Percentiles rank a stretch among this genome's conserved stretches.
These are phyloP conservation scores for Cenococcum geophilum DNA, from an alignment of 495 filamentous ascomycete genomes.

Conservation along the genomic window DNA sequence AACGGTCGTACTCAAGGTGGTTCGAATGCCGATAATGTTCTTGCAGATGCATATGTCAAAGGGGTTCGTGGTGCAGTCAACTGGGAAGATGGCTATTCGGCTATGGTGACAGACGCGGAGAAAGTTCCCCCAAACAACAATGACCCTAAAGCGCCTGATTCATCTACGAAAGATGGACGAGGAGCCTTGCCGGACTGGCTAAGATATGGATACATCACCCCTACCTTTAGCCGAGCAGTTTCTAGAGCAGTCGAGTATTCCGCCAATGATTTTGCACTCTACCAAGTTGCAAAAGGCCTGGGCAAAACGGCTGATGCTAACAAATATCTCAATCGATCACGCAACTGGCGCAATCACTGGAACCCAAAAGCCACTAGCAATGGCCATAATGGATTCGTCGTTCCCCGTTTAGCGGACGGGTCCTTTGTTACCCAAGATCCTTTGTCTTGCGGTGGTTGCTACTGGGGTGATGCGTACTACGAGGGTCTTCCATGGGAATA, in stretches of 20 bases:
- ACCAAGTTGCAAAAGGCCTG: slow-evolving; percentile 54
- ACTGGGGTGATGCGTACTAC: slow-evolving; percentile 61
- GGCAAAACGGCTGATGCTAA: slow-evolving; percentile 46
- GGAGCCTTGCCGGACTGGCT: slow-evolving; percentile 68
- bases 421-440: slow-evolving; percentile 54
- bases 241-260: slow-evolving; percentile 62
- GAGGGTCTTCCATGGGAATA: slow-evolving; percentile 65
- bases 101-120: slow-evolving; percentile 69
- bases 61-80: slow-evolving; percentile 58
- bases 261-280: slow-evolving; percentile 60
- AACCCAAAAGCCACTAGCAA: slow-evolving; percentile 50
- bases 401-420: slow-evolving; percentile 51
- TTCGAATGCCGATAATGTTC: slow-evolving; percentile 66
- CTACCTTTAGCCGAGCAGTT: slow-evolving; percentile 55
- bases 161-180: slow-evolving; percentile 63
- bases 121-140: slow-evolving; percentile 52
- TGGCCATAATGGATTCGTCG: slow-evolving; percentile 59
- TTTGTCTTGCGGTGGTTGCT: slow-evolving; percentile 58
- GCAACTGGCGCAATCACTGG: slow-evolving; percentile 71
- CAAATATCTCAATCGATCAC: slow-evolving; percentile 59
- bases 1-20: slow-evolving; percentile 68
- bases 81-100: slow-evolving; percentile 62
- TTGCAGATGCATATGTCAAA: slow-evolving; percentile 71
- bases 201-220: slow-evolving; percentile 57
- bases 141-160: slow-evolving; percentile 54